Evolutionary conservation across 345 rosid species (phyloP).

Genomic region (Hibiscus mutabilis): DNA sequence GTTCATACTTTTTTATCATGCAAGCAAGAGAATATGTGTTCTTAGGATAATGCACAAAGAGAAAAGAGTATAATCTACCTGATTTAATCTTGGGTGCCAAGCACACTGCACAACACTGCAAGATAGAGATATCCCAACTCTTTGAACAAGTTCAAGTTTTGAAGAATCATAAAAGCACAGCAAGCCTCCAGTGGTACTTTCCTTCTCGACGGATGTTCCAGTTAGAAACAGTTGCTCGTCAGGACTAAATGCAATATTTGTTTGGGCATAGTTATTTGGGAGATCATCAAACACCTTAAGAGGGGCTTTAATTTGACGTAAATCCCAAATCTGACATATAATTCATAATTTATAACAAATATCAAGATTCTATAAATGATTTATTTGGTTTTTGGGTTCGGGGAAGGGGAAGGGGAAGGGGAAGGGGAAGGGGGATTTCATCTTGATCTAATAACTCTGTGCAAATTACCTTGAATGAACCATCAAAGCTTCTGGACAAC

Average conservation of each 20-base stretch:
- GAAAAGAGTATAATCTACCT: constrained; percentile 37
- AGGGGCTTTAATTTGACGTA: constrained; percentile 69
- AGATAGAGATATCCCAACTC: constrained; percentile 80
- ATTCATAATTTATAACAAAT: constrained; percentile 13
- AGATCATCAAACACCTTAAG: constrained; percentile 84
- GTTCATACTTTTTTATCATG: constrained; percentile 1
- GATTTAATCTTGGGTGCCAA: constrained; percentile 95
- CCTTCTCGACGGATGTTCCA: constrained; percentile 92
- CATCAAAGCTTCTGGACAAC: constrained; percentile 87
- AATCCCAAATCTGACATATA: constrained; percentile 78
- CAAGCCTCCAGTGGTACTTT: constrained; percentile 72
- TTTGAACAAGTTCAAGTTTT: constrained; percentile 86
- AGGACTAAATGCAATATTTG: constrained; percentile 88
- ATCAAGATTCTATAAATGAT: neutral
- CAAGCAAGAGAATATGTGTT: neutral
- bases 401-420: neutral
- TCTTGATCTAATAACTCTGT: neutral
- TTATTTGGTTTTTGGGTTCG: neutral
- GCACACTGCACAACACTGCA: constrained; percentile 84
- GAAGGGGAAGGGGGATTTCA: neutral
- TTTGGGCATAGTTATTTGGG: constrained; percentile 83
- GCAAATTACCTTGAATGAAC: constrained; percentile 65
- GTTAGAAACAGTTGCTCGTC: constrained; percentile 82
- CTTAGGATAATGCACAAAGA: neutral
- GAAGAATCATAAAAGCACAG: constrained; percentile 76